Conservation (phyloP, 2,329 filamentous ascomycete genomes). For the Diaporthe ampelina region DNA sequence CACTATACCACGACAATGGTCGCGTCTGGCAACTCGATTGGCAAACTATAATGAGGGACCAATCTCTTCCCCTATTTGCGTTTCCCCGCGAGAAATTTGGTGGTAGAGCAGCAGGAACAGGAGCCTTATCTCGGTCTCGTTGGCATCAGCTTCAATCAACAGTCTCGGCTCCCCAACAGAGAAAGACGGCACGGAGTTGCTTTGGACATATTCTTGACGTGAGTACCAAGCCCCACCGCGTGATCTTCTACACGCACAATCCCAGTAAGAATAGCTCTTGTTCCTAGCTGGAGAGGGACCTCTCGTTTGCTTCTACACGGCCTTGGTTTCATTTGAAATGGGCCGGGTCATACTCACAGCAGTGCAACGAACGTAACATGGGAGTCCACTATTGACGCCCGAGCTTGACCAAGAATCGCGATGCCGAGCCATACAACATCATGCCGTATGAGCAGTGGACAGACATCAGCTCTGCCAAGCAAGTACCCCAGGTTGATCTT, state of each 20-base stretch:
- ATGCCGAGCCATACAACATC: neutral
- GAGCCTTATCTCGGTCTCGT: neutral
- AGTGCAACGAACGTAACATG: neutral
- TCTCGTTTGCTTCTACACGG: neutral
- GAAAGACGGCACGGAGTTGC: no score
- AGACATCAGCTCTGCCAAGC: no score
- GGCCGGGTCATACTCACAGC: neutral
- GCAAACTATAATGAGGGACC: no score
- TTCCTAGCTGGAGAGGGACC: fast-evolving
- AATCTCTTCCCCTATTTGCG: no score
- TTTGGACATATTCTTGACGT: neutral
- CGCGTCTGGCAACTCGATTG: no score
- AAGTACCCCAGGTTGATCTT: neutral
- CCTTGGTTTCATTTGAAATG: neutral
- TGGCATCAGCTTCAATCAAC: no score
- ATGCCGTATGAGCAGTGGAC: neutral
- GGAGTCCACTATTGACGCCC: neutral
- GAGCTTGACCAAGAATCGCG: neutral
- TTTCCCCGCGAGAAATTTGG: no score
- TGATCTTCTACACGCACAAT: neutral
- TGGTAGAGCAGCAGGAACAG: neutral
- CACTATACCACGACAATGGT: no score
- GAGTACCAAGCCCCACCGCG: neutral
- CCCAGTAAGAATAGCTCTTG: neutral
- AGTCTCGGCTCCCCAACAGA: neutral